phyloP scores from a whole-genome alignment of 257 asterid genomes.

The Ilex asprella region DNA sequence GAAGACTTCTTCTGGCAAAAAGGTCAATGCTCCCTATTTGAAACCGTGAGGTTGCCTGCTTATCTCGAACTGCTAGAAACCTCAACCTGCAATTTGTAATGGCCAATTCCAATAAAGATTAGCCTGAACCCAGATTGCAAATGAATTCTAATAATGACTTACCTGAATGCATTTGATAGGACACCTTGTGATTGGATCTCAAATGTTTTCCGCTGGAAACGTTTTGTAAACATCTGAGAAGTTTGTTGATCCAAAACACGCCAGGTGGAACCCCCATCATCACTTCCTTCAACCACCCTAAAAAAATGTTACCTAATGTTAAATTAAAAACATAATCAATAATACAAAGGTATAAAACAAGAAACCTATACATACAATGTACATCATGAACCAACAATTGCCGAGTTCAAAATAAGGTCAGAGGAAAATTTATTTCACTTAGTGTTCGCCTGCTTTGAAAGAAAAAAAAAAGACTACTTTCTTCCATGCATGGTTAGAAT shows the following conservation, averaged over 20 bases:
- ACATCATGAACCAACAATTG: too few relatives aligned
- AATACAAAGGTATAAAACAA: too few relatives aligned
- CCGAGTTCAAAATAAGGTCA: too few relatives aligned
- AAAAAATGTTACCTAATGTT: neutral
- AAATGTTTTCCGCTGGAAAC: conserved; percentile 67
- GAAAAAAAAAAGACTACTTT: too few relatives aligned
- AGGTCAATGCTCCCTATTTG: conserved; percentile 92
- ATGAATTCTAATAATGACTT: conserved; percentile 1
- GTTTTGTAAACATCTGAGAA: conserved; percentile 56
- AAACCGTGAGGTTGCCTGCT: conserved; percentile 58
- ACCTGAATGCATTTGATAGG: conserved; percentile 87
- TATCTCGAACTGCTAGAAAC: conserved; percentile 61
- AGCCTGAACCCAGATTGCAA: neutral
- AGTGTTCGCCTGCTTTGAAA: too few relatives aligned
- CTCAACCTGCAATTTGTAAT: conserved; percentile 47
- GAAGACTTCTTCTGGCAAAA: conserved; percentile 25
- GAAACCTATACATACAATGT: too few relatives aligned
- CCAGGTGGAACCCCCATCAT: conserved; percentile 77
- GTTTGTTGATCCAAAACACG: conserved; percentile 55
- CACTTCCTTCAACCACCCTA: conserved; percentile 91
- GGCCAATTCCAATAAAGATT: neutral
- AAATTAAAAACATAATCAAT: too few relatives aligned
- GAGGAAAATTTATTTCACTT: too few relatives aligned
- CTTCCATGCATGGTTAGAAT: too few relatives aligned
- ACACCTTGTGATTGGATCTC: conserved; percentile 36